A percentile compares a stretch with the other conserved stretches of the same genome.
These are phyloP conservation scores for Aspergillus fructus DNA, from an alignment of 2,329 filamentous ascomycete species.

Conservation along the genomic window DNA sequence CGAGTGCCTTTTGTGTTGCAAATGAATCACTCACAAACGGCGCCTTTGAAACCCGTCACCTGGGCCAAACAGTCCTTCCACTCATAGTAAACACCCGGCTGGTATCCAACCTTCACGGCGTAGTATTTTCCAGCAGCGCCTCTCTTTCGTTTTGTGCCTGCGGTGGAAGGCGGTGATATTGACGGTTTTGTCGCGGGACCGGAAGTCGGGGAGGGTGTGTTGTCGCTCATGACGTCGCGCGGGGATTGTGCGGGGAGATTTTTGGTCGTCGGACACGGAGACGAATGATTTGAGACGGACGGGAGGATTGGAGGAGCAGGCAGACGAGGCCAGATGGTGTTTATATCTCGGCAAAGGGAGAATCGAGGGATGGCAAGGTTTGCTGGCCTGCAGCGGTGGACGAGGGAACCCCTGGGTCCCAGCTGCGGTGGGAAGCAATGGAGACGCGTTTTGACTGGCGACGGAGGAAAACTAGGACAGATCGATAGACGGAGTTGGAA, in stretches of 20 bases:
- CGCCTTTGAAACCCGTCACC: constrained; percentile 63
- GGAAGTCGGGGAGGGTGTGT: constrained; percentile 38
- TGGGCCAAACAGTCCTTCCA: constrained; percentile 64
- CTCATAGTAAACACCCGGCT: constrained; percentile 62
- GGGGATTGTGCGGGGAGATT: background rate
- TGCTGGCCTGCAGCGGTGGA: constrained; percentile 23
- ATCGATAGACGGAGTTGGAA: background rate
- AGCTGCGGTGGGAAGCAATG: constrained; percentile 23
- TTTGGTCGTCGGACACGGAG: background rate
- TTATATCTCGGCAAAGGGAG: constrained; percentile 5
- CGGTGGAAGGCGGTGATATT: constrained; percentile 30
- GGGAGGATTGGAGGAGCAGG: constrained; percentile 10
- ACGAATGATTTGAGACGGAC: background rate
- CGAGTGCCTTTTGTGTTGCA: background rate
- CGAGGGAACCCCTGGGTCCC: constrained; percentile 28
- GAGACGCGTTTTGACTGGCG: constrained; percentile 10
- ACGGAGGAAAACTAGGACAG: background rate
- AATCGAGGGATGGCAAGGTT: constrained; percentile 20
- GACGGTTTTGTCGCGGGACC: constrained; percentile 28
- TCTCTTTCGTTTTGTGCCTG: constrained; percentile 58
- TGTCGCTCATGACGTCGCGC: constrained; percentile 27
- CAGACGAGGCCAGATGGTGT: background rate
- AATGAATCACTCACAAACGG: constrained; percentile 60
- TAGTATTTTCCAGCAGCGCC: constrained; percentile 58
- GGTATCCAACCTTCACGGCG: constrained; percentile 60